Conservation (phyloP, 306 rosid genomes). For the Abrus pulchellus region DNA sequence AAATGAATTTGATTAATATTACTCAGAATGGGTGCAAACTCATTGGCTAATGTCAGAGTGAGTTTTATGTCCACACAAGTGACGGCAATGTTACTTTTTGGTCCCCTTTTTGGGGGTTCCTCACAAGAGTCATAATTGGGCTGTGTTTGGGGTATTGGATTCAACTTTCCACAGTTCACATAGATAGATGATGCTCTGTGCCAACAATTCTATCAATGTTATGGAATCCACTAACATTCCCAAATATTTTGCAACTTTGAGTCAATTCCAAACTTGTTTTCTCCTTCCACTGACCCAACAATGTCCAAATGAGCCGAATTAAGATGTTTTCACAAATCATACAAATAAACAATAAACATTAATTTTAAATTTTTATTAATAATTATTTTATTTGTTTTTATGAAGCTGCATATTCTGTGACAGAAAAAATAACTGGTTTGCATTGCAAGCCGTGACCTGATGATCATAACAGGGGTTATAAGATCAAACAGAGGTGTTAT, state of each 20-base stretch:
- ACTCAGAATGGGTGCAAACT: background rate
- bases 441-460: background rate
- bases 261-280: background rate
- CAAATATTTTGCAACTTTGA: background rate
- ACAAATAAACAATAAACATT: no score
- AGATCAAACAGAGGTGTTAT: background rate
- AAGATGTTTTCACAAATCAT: background rate
- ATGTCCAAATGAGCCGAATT: background rate
- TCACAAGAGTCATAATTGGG: slow-evolving; percentile 7
- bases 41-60: background rate
- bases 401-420: no score
- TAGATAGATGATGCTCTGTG: background rate
- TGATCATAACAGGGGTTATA: background rate
- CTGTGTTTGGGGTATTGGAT: background rate
- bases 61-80: background rate
- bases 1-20: background rate
- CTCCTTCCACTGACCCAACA: background rate
- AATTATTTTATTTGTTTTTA: no score
- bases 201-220: background rate
- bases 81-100: background rate
- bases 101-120: background rate
- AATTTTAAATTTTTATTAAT: no score
- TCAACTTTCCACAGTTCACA: slow-evolving; percentile 29
- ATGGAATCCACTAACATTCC: slow-evolving; percentile 26
- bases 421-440: background rate